A percentile compares a stretch with the other conserved stretches of the same genome.
These are phyloP conservation scores for Sanghuangporus weigelae DNA, from an alignment of 1,284 basidiomycete species.

Conservation along the genomic window DNA sequence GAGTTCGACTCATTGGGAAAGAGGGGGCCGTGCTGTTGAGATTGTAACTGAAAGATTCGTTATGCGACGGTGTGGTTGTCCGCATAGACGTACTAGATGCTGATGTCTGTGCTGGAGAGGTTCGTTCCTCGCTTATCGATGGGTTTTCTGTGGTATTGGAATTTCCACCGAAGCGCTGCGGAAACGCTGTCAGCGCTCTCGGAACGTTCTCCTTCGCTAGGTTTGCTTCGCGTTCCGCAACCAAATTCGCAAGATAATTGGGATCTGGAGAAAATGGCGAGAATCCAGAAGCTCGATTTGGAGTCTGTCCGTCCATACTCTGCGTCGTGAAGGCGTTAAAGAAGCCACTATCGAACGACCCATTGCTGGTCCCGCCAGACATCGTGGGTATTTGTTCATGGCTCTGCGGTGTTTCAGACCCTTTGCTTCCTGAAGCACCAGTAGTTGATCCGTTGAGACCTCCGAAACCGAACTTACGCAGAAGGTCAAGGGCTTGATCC, in stretches of 20 bases:
- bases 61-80: conserved; percentile 6
- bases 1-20: conserved; percentile 36
- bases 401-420: not conserved
- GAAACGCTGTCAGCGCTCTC: conserved; percentile 36
- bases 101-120: not conserved
- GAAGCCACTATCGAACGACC: conserved; percentile 15
- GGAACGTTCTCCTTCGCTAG: conserved; percentile 20
- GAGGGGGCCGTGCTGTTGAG: conserved; percentile 1
- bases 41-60: conserved; percentile 12
- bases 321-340: conserved; percentile 4
- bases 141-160: not conserved
- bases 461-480: conserved; percentile 54
- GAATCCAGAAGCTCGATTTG: conserved; percentile 25
- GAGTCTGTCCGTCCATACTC: conserved; percentile 7
- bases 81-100: not conserved
- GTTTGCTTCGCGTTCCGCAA: conserved; percentile 22
- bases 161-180: conserved; percentile 8
- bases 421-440: not conserved
- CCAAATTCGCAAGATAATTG: conserved; percentile 27
- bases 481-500: conserved; percentile 62
- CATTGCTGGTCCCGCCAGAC: not conserved
- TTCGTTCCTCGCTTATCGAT: not conserved
- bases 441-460: conserved; percentile 26
- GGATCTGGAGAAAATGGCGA: conserved; percentile 39
- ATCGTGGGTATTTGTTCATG: not conserved